Evolutionary conservation across 768 basidiomycete species (phyloP), one percentile per base, ranked within the genome.

Genomic region (Mycena polygramma): DNA sequence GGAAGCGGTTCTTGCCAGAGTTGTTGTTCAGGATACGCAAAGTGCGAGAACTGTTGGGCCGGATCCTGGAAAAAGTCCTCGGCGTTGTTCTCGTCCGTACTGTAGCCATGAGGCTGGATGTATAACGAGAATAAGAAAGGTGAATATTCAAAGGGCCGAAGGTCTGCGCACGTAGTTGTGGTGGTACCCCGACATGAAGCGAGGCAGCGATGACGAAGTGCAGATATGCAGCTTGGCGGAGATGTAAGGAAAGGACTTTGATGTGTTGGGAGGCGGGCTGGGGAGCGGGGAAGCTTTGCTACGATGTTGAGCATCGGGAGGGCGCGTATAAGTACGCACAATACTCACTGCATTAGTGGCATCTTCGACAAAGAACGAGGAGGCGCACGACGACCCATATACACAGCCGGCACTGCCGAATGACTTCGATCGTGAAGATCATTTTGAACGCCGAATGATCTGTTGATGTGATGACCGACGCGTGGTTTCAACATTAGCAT

Each of bases 111-210:
- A 65, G 61, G 52, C 72, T 73, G 52, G 41, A 63, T 54, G n/a
- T n/a, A 57, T 57, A 14, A 36, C 13, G 53, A 66, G 43, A 62
- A 62, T 66, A 51, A 67, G 69, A n/a, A 64, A 36, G 36, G 54
- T 45, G 48, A 41, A 43, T 48, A 22, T n/a, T n/a, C 39, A 9
- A 14, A 55, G 24, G 58, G 15, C 52, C 5, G 57, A 59, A 36
- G 48, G 52, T 63, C 37, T 37, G 57, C 72, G 68, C 58, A 73
- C 72, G 49, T 64, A 73, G 53, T 73, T 52, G 62, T 67, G 57
- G 62, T 67, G 54, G 46, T 68, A 73, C 69, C 61, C 72, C 72
- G 72, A 73, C 72, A 73, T 73, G 69, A 67, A 46, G 61, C 72
- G 72, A 73, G 72, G 68, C n/a, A 69, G 61, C 57, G 66, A 52